Conservation (phyloP, 768 basidiomycete genomes). For the Rhizopogon vinicolor region DNA sequence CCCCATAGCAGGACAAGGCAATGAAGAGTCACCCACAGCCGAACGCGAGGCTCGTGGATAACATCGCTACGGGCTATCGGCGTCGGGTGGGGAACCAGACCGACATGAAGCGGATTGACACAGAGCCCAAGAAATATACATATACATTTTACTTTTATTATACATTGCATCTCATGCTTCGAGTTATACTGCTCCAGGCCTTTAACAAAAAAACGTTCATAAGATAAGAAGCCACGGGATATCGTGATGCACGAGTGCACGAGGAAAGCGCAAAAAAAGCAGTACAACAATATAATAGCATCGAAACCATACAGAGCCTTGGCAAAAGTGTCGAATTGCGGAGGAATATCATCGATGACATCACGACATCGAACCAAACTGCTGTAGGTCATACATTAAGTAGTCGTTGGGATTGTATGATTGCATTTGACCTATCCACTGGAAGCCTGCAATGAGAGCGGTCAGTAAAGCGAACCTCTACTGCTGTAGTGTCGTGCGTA, state of each 20-base stretch:
- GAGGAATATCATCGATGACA: neutral
- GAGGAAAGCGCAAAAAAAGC: neutral
- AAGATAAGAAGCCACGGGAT: neutral
- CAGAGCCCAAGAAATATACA: too few relatives aligned
- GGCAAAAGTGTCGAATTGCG: neutral
- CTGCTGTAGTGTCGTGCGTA: conserved; percentile 23
- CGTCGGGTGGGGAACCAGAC: too few relatives aligned
- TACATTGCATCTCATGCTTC: too few relatives aligned
- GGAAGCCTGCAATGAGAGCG: conserved; percentile 22
- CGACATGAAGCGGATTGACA: too few relatives aligned
- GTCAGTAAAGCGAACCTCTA: neutral
- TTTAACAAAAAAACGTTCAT: too few relatives aligned
- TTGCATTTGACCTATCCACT: conserved; percentile 31
- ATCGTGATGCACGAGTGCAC: neutral
- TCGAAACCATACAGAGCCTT: neutral
- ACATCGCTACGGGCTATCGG: too few relatives aligned
- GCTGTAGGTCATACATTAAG: conserved; percentile 17
- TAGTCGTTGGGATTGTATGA: conserved; percentile 19
- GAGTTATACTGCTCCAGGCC: too few relatives aligned
- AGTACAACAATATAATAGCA: neutral
- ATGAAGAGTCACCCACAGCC: too few relatives aligned
- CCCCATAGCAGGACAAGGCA: too few relatives aligned
- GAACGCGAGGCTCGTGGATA: too few relatives aligned
- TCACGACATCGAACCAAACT: conserved; percentile 11
- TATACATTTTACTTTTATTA: too few relatives aligned